These are phyloP conservation scores for Pelargonium nanum DNA, from an alignment of 345 rosid genomes.

Conservation along the genomic window DNA sequence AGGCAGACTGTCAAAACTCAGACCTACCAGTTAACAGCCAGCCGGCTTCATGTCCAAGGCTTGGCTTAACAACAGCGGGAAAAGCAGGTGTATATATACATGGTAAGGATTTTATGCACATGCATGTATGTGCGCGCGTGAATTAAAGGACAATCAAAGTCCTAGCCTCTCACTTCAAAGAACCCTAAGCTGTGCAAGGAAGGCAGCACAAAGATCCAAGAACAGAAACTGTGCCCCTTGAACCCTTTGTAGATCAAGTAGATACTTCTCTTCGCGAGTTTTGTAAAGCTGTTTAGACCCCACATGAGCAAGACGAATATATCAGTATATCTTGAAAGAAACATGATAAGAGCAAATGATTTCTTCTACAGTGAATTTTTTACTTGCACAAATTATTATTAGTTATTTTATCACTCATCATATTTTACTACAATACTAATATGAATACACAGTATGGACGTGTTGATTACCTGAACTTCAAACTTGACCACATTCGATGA, in stretches of 20 bases:
- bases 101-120: neutral
- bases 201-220: constrained; percentile 87
- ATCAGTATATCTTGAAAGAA: neutral
- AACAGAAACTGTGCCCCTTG: constrained; percentile 83
- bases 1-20: too few relatives aligned
- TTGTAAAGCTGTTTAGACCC: constrained; percentile 60
- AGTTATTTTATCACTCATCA: neutral
- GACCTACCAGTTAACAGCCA: too few relatives aligned
- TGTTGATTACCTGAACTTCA: constrained; percentile 68
- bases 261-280: constrained; percentile 74
- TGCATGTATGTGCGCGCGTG: too few relatives aligned
- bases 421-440: neutral
- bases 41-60: too few relatives aligned
- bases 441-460: constrained; percentile 10
- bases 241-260: constrained; percentile 78
- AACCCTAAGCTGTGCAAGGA: constrained; percentile 76
- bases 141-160: too few relatives aligned
- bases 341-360: neutral
- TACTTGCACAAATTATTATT: neutral
- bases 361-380: neutral
- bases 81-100: neutral
- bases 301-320: neutral
- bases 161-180: constrained; percentile 21
- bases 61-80: too few relatives aligned
- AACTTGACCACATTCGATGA: constrained; percentile 67